Percentiles rank a stretch among this genome's conserved stretches.
phyloP scores from a whole-genome alignment of 2,329 filamentous ascomycete species.

The Botryotinia convoluta region DNA sequence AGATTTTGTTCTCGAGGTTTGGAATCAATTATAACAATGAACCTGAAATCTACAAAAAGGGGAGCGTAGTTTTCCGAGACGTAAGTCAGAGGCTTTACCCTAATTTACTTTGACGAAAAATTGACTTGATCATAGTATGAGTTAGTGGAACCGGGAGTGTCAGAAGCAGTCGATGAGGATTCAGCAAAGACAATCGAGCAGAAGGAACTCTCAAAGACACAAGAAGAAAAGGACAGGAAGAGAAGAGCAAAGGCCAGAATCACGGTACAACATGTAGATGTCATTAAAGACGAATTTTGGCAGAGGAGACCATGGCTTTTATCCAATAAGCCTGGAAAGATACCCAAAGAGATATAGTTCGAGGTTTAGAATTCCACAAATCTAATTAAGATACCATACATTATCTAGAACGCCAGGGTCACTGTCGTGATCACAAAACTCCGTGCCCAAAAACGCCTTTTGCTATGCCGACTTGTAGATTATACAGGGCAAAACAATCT shows the following conservation, averaged over 20 bases:
- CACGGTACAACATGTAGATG: constrained; percentile 81
- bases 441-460: constrained; percentile 30
- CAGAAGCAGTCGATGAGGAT: constrained; percentile 45
- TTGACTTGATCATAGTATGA: constrained; percentile 55
- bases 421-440: constrained; percentile 22
- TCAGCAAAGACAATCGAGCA: constrained; percentile 51
- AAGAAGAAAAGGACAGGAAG: constrained; percentile 80
- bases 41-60: constrained; percentile 87
- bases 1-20: constrained; percentile 87
- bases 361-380: constrained; percentile 21
- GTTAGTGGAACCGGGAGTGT: constrained; percentile 55
- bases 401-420: constrained; percentile 22
- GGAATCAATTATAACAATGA: constrained; percentile 98
- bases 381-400: constrained; percentile 20
- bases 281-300: constrained; percentile 97
- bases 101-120: constrained; percentile 8
- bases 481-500: neutral
- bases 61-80: constrained; percentile 83
- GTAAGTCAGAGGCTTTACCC: constrained; percentile 28
- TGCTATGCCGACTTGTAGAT: constrained; percentile 19
- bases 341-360: constrained; percentile 53
- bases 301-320: constrained; percentile 79
- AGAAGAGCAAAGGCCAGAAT: constrained; percentile 75
- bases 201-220: constrained; percentile 67
- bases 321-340: constrained; percentile 68